A percentile compares a stretch with the other conserved stretches of the same genome.
Evolutionary conservation across 768 basidiomycete species (phyloP).

Genomic region (Suillus hirtellus): DNA sequence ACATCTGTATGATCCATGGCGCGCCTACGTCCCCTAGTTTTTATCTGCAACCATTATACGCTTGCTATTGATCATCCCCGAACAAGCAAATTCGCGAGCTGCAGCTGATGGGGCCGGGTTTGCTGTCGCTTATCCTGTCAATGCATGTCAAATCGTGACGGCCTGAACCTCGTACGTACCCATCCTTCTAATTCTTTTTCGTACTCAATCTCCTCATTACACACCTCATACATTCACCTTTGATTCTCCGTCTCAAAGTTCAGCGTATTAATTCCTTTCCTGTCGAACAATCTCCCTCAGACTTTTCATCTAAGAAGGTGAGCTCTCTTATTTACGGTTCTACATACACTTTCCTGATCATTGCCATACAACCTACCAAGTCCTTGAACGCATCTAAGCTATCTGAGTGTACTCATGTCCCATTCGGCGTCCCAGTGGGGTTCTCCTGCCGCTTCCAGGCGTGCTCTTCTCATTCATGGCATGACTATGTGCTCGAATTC

Average conservation of each 20-base stretch:
- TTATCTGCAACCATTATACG: neutral
- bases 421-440: conserved; percentile 23
- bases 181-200: no score
- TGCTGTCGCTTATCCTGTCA: neutral
- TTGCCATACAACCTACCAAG: neutral
- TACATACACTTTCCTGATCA: no score
- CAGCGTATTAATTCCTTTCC: no score
- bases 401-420: neutral
- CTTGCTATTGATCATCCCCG: neutral
- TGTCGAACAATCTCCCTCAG: no score
- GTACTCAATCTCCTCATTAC: no score
- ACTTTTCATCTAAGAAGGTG: no score
- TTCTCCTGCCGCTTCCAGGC: conserved; percentile 18
- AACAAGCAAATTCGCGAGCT: neutral
- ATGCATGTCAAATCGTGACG: neutral
- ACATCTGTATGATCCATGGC: neutral
- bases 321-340: no score
- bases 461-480: conserved; percentile 24
- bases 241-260: no score
- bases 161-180: neutral
- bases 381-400: neutral
- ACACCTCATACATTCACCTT: no score
- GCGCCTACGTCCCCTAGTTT: neutral
- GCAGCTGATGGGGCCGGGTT: neutral
- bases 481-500: conserved; percentile 20